These are phyloP conservation scores for Cnidoscolus chayamansa DNA, from an alignment of 441 rosid species.

Conservation along the genomic window DNA sequence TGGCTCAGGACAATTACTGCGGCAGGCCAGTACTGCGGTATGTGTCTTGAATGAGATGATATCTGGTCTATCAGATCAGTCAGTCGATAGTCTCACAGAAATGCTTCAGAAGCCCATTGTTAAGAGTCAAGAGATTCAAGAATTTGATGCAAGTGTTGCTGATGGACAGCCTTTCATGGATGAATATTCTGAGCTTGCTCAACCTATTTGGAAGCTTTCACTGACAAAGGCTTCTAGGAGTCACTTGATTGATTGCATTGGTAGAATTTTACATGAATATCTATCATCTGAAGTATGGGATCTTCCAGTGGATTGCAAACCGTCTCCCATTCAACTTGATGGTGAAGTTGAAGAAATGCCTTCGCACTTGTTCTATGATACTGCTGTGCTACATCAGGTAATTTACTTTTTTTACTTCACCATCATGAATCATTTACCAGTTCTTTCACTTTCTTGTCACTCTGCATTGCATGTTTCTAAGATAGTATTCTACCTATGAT, in stretches of 20 bases:
- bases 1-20: slow-evolving; percentile 78
- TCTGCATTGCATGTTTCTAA: neutral
- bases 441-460: neutral
- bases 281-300: slow-evolving; percentile 82
- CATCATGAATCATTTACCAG: slow-evolving; percentile 2
- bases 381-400: slow-evolving; percentile 85
- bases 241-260: slow-evolving; percentile 67
- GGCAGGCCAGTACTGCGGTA: slow-evolving; percentile 75
- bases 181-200: slow-evolving; percentile 20
- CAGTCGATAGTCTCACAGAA: slow-evolving; percentile 46
- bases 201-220: slow-evolving; percentile 58
- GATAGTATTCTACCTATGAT: slow-evolving; percentile 20
- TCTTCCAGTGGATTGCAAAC: slow-evolving; percentile 62
- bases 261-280: slow-evolving; percentile 86
- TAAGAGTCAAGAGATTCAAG: slow-evolving; percentile 30
- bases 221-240: slow-evolving; percentile 40
- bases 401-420: slow-evolving; percentile 19
- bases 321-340: slow-evolving; percentile 33
- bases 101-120: slow-evolving; percentile 53
- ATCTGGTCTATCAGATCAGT: slow-evolving; percentile 71
- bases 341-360: slow-evolving; percentile 46
- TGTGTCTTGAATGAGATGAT: slow-evolving; percentile 91
- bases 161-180: slow-evolving; percentile 18
- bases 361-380: slow-evolving; percentile 63
- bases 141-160: slow-evolving; percentile 25